Percentiles rank a stretch among this genome's conserved stretches.
Conservation (phyloP, 352 stramenopile genomes). For the Pilasporangium apinafurcum region DNA sequence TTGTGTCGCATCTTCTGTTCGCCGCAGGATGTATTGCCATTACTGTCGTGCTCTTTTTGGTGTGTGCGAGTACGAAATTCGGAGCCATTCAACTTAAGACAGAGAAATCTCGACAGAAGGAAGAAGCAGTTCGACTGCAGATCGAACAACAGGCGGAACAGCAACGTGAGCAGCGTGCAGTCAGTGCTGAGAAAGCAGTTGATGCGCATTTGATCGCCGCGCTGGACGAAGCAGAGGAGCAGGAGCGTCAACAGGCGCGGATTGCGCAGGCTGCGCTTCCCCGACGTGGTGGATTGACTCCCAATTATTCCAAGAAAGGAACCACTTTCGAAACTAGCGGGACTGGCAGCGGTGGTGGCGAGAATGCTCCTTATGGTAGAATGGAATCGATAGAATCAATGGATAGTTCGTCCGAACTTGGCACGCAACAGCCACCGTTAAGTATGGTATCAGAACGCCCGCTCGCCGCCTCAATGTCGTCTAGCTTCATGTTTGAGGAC, state of each 20-base stretch:
- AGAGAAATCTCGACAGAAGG: constrained; percentile 70
- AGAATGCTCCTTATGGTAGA: constrained; percentile 14
- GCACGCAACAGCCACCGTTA: constrained; percentile 2
- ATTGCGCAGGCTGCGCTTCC: constrained; percentile 23
- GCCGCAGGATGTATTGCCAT: constrained; percentile 26
- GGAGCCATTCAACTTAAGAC: constrained; percentile 82
- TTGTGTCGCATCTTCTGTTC: constrained; percentile 49
- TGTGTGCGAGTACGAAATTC: constrained; percentile 74
- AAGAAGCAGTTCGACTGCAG: no score
- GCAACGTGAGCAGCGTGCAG: constrained; percentile 9
- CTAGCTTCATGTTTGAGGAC: constrained; percentile 44
- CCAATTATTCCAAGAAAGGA: constrained; percentile 10
- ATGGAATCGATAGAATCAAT: constrained; percentile 19
- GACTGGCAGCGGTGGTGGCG: constrained; percentile 9
- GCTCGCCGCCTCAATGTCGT: constrained; percentile 29
- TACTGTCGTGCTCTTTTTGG: constrained; percentile 63
- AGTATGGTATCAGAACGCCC: constrained; percentile 4
- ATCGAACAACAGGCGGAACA: no score
- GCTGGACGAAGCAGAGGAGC: constrained; percentile 8
- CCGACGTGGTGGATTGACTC: constrained; percentile 3
- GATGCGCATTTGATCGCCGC: constrained; percentile 15
- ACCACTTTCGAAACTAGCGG: constrained; percentile 3
- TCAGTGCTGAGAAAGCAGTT: constrained; percentile 11
- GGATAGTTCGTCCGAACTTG: constrained; percentile 29
- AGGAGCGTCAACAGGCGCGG: constrained; percentile 49